Evolutionary conservation across 106 monocot species (phyloP).

Genomic region (Acorus calamus): DNA sequence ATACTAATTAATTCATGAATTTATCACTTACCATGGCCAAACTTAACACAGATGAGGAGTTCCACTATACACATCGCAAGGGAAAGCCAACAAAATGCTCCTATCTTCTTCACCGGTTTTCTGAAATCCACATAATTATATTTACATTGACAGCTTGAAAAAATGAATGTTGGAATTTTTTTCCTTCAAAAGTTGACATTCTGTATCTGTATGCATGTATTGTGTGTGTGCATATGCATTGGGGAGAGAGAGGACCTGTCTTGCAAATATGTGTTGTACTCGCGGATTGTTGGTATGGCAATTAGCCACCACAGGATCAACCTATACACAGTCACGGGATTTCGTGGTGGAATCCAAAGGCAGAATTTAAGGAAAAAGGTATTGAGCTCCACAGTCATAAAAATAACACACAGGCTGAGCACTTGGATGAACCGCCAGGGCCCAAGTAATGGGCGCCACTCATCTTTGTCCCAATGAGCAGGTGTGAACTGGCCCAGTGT

Average conservation of each 20-base stretch:
- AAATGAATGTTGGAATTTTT: too few species aligned
- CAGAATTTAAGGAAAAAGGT: constrained; percentile 95
- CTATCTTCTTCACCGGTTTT: constrained; percentile 83
- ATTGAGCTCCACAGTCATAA: constrained; percentile 90
- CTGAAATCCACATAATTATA: constrained; percentile 21
- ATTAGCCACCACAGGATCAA: constrained; percentile 90
- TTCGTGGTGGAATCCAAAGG: constrained; percentile 90
- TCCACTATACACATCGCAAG: constrained; percentile 96
- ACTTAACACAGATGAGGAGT: constrained; percentile 88
- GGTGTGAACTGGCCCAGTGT: constrained; percentile 91
- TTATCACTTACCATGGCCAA: constrained; percentile 60
- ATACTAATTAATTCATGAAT: too few species aligned
- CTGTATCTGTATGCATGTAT: too few species aligned
- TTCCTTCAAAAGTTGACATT: too few species aligned
- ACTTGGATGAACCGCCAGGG: constrained; percentile 95
- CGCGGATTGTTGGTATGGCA: constrained; percentile 93
- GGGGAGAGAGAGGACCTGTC: constrained; percentile 48
- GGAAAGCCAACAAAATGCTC: constrained; percentile 92
- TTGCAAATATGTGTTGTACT: constrained; percentile 90
- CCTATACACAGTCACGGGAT: constrained; percentile 64
- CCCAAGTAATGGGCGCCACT: constrained; percentile 82
- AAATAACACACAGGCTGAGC: constrained; percentile 60
- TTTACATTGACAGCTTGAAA: neutral
- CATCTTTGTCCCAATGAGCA: constrained; percentile 91
- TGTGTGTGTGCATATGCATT: neutral